These are phyloP conservation scores for Wickerhamomyces sp. DNA, from an alignment of 1,139 yeast genomes.

Conservation along the genomic window DNA sequence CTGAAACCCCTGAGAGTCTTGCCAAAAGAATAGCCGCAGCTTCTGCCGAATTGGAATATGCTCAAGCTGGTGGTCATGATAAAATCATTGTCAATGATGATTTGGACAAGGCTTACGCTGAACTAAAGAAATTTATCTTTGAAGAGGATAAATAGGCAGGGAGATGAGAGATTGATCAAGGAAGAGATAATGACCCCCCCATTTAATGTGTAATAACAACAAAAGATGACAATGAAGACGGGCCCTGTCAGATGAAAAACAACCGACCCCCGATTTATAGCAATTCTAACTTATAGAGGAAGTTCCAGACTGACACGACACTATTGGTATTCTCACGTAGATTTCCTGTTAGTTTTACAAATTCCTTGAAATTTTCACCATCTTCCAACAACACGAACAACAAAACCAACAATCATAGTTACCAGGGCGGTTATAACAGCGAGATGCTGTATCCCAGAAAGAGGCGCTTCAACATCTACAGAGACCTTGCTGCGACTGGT, in stretches of 20 bases:
- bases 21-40: conserved; percentile 86
- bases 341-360: too few relatives aligned
- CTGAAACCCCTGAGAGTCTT: conserved; percentile 83
- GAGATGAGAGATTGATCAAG: background rate
- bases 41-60: conserved; percentile 78
- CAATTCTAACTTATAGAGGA: too few relatives aligned
- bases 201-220: background rate
- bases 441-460: conserved; percentile 17
- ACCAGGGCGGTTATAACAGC: background rate
- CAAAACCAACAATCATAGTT: background rate
- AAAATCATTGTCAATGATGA: conserved; percentile 84
- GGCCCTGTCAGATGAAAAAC: too few relatives aligned
- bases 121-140: conserved; percentile 73
- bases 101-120: conserved; percentile 78
- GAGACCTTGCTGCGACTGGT: conserved; percentile 6
- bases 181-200: background rate
- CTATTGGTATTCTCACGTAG: too few relatives aligned
- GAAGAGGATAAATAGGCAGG: conserved; percentile 17
- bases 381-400: too few relatives aligned
- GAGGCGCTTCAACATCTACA: conserved; percentile 18
- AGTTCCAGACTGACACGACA: too few relatives aligned
- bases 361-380: too few relatives aligned
- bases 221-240: too few relatives aligned
- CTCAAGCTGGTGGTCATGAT: conserved; percentile 91
- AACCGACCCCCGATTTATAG: too few relatives aligned